Conservation (phyloP, 2,329 filamentous ascomycete genomes). For the Microdochium paspali region DNA sequence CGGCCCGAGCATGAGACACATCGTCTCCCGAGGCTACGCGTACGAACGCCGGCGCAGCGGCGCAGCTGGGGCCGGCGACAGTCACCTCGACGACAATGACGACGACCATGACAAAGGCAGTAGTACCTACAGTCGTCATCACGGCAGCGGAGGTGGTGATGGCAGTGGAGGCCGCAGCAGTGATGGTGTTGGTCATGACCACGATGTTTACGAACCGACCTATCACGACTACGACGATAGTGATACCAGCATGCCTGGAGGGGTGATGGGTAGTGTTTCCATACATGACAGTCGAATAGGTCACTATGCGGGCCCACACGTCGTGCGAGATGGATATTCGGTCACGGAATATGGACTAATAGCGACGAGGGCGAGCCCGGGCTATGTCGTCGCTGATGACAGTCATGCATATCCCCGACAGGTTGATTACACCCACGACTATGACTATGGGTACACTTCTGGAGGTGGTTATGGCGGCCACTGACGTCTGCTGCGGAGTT, state of each 20-base stretch:
- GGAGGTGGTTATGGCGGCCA: no score
- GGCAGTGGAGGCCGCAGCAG: slow-evolving; percentile 1
- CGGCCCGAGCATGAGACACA: slow-evolving; percentile 50
- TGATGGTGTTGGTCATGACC: slow-evolving; percentile 1
- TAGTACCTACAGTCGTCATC: slow-evolving; percentile 1
- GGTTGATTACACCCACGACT: no score
- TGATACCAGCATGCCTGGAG: neutral
- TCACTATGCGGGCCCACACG: neutral
- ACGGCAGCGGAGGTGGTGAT: neutral
- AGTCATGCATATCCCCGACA: no score
- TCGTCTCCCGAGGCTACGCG: slow-evolving; percentile 41
- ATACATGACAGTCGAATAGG: neutral
- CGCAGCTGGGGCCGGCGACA: neutral
- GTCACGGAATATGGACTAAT: neutral
- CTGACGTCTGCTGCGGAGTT: no score
- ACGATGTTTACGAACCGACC: neutral
- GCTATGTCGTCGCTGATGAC: neutral
- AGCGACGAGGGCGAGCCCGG: neutral
- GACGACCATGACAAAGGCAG: no score
- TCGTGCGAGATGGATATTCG: neutral
- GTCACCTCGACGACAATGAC: neutral
- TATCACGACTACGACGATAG: neutral
- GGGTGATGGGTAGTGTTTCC: neutral
- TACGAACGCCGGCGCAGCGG: slow-evolving; percentile 15
- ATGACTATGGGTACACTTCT: no score